Base-by-base conservation (phyloP, 331 rosid species). In the Saraca asoca region DNA sequence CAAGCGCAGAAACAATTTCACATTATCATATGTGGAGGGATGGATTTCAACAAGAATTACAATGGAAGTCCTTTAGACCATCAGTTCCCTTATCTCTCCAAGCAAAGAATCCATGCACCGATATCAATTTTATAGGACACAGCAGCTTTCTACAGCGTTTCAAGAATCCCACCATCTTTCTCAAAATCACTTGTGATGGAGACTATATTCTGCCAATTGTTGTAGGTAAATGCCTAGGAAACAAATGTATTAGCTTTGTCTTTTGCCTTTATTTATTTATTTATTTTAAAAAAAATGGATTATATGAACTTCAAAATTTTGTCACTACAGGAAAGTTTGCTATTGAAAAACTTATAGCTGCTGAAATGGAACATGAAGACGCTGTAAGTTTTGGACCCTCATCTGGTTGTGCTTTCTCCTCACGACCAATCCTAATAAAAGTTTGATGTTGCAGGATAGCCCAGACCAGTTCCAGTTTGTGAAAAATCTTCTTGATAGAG, bases 121-220 rank as follows among this genome's bases (percentile, higher is more conserved):
- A 79, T 70, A 63, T 54, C 19, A 70, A 29, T 73, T 68, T 76
- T 33, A 12, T 85, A 6, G 85, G 75, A 72, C 85, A 77, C 61
- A 74, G 80, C 61, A 74, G 80, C 12, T 83, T 94, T 67, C 74
- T 86, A 44, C 87, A 81, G 58, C 89, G 86, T 33, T 94, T 94
- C 67, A 90, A 82, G 79, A 81, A 71, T 73, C 97, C 99, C 7
- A 94, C 99, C 0, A 85, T 94, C 61, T 94, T 94, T 74, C 96
- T 94, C 57, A 94, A 88, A 89, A 79, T 90, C 77, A 90, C 96
- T 41, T 90, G 97, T 65, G 91, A 86, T 62, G 99, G 89, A 44
- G 96, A 90, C 74, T 90, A 86, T 76, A 51, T 94, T 76, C 88
- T 94, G 38, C 99, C 99, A 31, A 85, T 94, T 78, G 88, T 88